A percentile compares a stretch with the other conserved stretches of the same genome.
These are phyloP conservation scores for Hirschfeldia incana DNA, from an alignment of 345 rosid genomes.

Conservation along the genomic window DNA sequence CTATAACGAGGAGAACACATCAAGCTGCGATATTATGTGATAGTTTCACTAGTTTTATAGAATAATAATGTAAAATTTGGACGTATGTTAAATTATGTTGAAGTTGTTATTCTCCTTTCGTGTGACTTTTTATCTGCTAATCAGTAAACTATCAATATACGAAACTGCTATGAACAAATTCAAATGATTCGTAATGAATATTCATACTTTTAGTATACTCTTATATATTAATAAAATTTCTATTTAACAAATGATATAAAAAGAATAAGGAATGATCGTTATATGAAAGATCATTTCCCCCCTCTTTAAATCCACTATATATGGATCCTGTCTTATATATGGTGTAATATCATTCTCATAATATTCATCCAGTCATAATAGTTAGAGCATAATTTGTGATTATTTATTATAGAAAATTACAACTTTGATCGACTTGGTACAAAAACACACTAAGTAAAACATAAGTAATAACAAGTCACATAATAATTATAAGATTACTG, in stretches of 20 bases:
- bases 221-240: background rate
- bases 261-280: background rate
- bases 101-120: background rate
- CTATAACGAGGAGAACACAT: conserved; percentile 87
- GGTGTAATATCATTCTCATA: background rate
- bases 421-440: background rate
- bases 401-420: background rate
- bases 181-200: conserved; percentile 9
- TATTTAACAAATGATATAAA: background rate
- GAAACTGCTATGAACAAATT: conserved; percentile 10
- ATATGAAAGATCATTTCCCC: background rate
- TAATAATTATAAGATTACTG: background rate
- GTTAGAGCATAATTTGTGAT: background rate
- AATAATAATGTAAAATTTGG: background rate
- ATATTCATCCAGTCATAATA: background rate
- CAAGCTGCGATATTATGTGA: conserved; percentile 91
- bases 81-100: background rate
- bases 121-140: background rate
- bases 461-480: background rate
- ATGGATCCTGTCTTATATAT: conserved; percentile 18
- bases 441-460: conserved; percentile 11
- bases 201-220: conserved; percentile 4
- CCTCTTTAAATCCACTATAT: conserved; percentile 14
- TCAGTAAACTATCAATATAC: background rate
- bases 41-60: conserved; percentile 20